phyloP scores from a whole-genome alignment of 805 yeast genomes.

The Yarrowia phangngaensis region DNA sequence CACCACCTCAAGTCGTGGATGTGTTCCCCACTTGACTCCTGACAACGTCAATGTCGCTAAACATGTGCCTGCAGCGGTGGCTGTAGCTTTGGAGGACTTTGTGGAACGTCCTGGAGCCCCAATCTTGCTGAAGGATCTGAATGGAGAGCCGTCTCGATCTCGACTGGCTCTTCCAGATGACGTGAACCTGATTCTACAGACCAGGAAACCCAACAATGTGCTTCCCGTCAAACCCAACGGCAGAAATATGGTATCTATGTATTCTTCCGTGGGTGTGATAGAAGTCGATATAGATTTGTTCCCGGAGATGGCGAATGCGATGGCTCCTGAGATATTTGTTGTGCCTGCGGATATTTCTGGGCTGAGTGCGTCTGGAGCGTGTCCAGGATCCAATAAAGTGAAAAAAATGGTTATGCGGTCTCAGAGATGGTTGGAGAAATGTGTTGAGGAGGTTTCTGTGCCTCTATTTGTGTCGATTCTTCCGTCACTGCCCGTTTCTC shows the following conservation, averaged over 20 bases:
- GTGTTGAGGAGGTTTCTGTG: conserved; percentile 27
- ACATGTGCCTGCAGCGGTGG: conserved; percentile 33
- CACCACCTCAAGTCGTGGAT: conserved; percentile 42
- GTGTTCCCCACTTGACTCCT: conserved; percentile 45
- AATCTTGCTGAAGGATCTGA: neutral
- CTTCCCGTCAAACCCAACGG: conserved; percentile 39
- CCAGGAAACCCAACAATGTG: conserved; percentile 38
- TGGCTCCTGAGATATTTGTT: conserved; percentile 39
- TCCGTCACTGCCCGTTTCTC: conserved; percentile 35
- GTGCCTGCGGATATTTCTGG: conserved; percentile 37
- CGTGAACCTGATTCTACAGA: conserved; percentile 35
- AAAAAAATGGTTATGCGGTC: conserved; percentile 41
- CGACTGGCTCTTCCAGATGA: conserved; percentile 34
- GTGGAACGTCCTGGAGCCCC: conserved; percentile 36
- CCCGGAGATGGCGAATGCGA: conserved; percentile 30
- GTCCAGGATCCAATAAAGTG: conserved; percentile 40
- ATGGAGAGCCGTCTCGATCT: neutral
- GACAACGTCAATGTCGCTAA: conserved; percentile 36
- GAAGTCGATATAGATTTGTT: conserved; percentile 34
- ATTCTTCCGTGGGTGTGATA: conserved; percentile 41
- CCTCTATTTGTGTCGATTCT: conserved; percentile 37
- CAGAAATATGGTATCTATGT: conserved; percentile 36
- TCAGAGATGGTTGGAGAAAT: conserved; percentile 37
- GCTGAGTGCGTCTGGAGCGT: conserved; percentile 35
- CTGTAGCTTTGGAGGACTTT: conserved; percentile 42